A percentile compares a stretch with the other conserved stretches of the same genome.
phyloP scores from a whole-genome alignment of 345 rosid genomes.

The Hibiscus trionum region DNA sequence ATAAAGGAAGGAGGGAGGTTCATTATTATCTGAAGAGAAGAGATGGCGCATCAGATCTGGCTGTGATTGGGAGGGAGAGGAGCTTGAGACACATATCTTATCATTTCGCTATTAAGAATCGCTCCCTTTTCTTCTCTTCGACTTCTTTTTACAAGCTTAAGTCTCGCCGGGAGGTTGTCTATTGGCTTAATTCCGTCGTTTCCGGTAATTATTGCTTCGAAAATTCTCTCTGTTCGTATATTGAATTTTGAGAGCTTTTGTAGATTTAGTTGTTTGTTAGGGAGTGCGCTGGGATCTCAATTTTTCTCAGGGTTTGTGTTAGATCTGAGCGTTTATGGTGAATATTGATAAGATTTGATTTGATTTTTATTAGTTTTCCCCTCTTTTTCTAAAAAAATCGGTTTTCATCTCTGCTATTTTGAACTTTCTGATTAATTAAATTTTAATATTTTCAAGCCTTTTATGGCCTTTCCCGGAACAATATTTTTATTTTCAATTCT shows the following conservation, averaged over 20 bases:
- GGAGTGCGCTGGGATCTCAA: neutral
- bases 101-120: slow-evolving; percentile 28
- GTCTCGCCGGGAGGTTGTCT: slow-evolving; percentile 44
- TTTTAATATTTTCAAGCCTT: neutral
- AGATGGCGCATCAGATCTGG: slow-evolving; percentile 59
- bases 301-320: neutral
- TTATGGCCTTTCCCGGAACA: neutral
- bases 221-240: neutral
- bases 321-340: slow-evolving; percentile 9
- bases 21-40: slow-evolving; percentile 51
- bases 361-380: neutral
- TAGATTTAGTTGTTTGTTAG: neutral
- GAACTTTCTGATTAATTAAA: neutral
- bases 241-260: neutral
- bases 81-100: slow-evolving; percentile 49
- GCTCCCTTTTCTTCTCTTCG: slow-evolving; percentile 18
- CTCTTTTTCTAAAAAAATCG: neutral
- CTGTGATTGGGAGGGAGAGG: slow-evolving; percentile 57
- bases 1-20: slow-evolving; percentile 48
- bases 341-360: neutral
- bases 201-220: slow-evolving; percentile 35
- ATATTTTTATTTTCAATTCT: neutral
- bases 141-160: slow-evolving; percentile 29
- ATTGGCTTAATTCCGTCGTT: slow-evolving; percentile 59
- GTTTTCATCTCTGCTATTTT: neutral